Percentiles rank a stretch among this genome's conserved stretches.
These are phyloP conservation scores for Gynostemma pentaphyllum DNA, from an alignment of 306 rosid genomes.

Conservation along the genomic window DNA sequence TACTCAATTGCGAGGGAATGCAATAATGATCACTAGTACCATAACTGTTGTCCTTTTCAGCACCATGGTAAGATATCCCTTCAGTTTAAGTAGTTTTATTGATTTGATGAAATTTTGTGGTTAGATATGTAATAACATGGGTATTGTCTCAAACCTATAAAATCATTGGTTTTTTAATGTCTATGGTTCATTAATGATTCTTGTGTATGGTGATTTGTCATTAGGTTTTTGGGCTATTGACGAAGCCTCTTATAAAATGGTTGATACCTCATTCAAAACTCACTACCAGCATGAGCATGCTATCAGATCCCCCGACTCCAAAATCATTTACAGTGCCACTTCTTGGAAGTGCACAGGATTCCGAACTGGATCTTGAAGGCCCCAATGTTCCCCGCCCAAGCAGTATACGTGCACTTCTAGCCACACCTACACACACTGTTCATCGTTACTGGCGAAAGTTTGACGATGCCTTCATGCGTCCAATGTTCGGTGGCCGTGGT, in stretches of 20 bases:
- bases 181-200: slow-evolving; percentile 9
- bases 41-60: slow-evolving; percentile 84
- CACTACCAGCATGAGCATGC: slow-evolving; percentile 50
- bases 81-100: neutral
- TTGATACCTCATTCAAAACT: slow-evolving; percentile 48
- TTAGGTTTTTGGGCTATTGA: slow-evolving; percentile 91
- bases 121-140: neutral
- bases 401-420: slow-evolving; percentile 58
- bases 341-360: slow-evolving; percentile 43
- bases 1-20: slow-evolving; percentile 59
- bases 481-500: slow-evolving; percentile 92
- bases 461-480: slow-evolving; percentile 84
- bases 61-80: slow-evolving; percentile 60
- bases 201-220: neutral
- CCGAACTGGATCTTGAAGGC: slow-evolving; percentile 39
- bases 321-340: slow-evolving; percentile 52
- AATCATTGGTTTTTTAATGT: neutral
- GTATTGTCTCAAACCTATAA: neutral
- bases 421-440: slow-evolving; percentile 67
- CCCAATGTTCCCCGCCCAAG: slow-evolving; percentile 27
- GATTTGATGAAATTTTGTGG: neutral
- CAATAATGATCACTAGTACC: slow-evolving; percentile 94
- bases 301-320: slow-evolving; percentile 42
- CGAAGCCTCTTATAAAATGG: slow-evolving; percentile 75
- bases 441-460: slow-evolving; percentile 86